Evolutionary conservation across 495 filamentous ascomycete genomes (phyloP).

Genomic region (Talaromyces thailandensis): DNA sequence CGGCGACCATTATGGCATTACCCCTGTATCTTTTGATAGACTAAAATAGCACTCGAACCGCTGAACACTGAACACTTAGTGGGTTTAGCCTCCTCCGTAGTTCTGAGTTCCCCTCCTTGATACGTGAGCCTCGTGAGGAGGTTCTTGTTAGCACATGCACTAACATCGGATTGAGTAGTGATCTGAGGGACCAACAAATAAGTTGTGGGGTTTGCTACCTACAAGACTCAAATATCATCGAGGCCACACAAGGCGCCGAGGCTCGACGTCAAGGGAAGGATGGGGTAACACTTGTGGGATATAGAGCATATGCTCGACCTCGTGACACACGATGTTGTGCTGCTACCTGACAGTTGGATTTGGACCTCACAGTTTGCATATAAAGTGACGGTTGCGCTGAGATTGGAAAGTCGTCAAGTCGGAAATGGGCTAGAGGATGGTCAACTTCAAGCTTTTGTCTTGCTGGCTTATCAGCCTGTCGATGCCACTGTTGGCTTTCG

Average conservation of each 20-base stretch:
- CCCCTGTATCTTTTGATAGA: not conserved
- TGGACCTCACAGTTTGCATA: not conserved
- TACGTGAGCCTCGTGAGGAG: not conserved
- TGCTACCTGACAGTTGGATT: not conserved
- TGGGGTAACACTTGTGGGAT: not conserved
- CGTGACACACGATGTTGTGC: not conserved
- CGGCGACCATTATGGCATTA: not conserved
- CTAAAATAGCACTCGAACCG: not conserved
- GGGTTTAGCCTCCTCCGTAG: not conserved
- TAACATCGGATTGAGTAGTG: not conserved
- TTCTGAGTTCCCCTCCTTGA: not conserved
- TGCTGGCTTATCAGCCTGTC: not conserved
- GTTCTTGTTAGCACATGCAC: not conserved
- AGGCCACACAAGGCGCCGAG: not conserved
- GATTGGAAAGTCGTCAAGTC: not conserved
- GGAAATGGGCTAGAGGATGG: not conserved
- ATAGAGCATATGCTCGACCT: not conserved
- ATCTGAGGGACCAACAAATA: not conserved
- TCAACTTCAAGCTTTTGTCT: not conserved
- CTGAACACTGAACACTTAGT: not conserved
- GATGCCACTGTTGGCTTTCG: not conserved
- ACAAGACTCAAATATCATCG: not conserved
- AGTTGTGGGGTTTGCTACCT: not conserved
- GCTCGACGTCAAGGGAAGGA: not conserved
- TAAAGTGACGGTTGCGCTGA: not conserved